A percentile compares a stretch with the other conserved stretches of the same genome.
phyloP scores from a whole-genome alignment of 2,329 filamentous ascomycete species.

The Xylaria hypoxylon region DNA sequence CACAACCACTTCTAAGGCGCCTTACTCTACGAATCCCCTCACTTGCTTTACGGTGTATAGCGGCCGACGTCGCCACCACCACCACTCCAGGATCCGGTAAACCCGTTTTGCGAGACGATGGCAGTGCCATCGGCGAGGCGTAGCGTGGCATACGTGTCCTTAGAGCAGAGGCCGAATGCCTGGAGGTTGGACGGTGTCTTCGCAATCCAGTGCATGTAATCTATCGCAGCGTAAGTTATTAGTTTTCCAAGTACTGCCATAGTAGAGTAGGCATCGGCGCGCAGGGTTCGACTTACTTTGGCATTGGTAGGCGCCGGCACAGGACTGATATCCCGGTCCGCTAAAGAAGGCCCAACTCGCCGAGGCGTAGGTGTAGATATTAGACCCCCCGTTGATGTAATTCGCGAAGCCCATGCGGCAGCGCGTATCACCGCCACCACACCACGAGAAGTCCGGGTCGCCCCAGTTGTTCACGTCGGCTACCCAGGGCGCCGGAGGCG shows the following conservation, averaged over 20 bases:
- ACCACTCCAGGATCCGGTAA: slow-evolving; percentile 52
- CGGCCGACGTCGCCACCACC: slow-evolving; percentile 53
- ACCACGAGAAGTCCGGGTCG: slow-evolving; percentile 59
- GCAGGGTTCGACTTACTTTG: slow-evolving; percentile 48
- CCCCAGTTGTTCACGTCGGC: slow-evolving; percentile 54
- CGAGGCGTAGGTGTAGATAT: slow-evolving; percentile 56
- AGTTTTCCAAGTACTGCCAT: slow-evolving; percentile 3
- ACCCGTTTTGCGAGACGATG: slow-evolving; percentile 50
- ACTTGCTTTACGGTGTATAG: slow-evolving; percentile 49
- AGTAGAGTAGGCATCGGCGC: neutral
- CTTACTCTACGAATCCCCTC: neutral
- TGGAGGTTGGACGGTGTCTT: slow-evolving; percentile 55
- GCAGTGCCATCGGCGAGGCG: slow-evolving; percentile 53
- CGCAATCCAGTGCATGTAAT: slow-evolving; percentile 56
- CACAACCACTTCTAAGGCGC: neutral
- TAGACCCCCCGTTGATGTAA: slow-evolving; percentile 56
- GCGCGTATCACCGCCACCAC: slow-evolving; percentile 51
- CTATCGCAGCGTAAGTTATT: slow-evolving; percentile 40
- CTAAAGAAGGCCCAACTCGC: slow-evolving; percentile 59
- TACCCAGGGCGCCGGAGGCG: slow-evolving; percentile 55
- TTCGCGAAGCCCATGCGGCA: slow-evolving; percentile 59
- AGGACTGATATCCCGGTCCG: slow-evolving; percentile 54
- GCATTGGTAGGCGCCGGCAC: slow-evolving; percentile 51
- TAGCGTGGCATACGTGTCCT: slow-evolving; percentile 53
- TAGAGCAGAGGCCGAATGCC: slow-evolving; percentile 57